Base-by-base conservation (phyloP, 2,329 filamentous ascomycete species). In the Clarireedia hainanense region DNA sequence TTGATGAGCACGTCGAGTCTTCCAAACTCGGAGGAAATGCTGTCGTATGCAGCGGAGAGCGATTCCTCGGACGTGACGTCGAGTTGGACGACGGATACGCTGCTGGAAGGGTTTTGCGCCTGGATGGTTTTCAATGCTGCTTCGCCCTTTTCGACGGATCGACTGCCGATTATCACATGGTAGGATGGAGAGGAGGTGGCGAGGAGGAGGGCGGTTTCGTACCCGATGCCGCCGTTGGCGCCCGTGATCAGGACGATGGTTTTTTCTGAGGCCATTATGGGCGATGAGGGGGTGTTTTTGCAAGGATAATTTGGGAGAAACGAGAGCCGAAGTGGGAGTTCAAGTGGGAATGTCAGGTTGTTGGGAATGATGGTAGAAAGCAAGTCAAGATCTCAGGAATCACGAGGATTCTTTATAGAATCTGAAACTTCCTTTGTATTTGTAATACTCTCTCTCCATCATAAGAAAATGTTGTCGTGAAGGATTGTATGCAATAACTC, bases 141-240 rank as follows among this genome's bases (percentile, higher is more conserved):
- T 15, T 58, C 50, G 7, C 60, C 64, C 26, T 59, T 63, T 17
- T 58, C 56, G 7, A 43, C 14, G 23, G 62, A 58, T 30, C 65
- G 65, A n/a, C 58, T 58, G 9, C 58, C 60, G n/a, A 67, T 49
- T 27, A 67, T 59, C 2, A 66, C 55, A 47, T 67, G 63, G 47
- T 60, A 65, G 12, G 61, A 47, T 10, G 42, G 12, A 5, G 55
- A 56, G 4, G 51, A 24, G 9, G 27, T 34, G 7, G 56, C 17
- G 10, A 63, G 43, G 7, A 40, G 30, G 2, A 61, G 64, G 10
- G 68, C 66, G 1, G 73, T 66, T 46, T 73, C 72, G 1, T 68
- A 66, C 0, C 74, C 74, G 0, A 76, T 64, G 4, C 74, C 74
- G 0, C 62, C 64, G 52, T 75, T 76, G 6, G 71, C 68, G 1